Conservation (phyloP, 768 basidiomycete genomes). For the Collybiopsis luxurians region DNA sequence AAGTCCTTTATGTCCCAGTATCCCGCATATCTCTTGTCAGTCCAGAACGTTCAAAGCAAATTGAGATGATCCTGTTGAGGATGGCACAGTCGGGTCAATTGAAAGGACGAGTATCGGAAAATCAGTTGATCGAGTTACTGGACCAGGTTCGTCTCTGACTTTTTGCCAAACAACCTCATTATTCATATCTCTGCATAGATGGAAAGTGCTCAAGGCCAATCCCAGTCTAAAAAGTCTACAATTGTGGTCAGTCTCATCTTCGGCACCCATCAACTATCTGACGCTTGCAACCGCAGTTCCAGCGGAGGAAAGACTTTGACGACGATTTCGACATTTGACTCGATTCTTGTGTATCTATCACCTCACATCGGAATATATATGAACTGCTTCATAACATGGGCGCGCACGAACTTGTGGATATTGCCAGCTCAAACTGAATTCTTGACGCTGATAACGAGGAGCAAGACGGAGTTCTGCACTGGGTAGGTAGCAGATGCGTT, state of each 20-base stretch:
- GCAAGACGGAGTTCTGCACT: too few species aligned
- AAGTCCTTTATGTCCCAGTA: slow-evolving; percentile 40
- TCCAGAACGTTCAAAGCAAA: slow-evolving; percentile 74
- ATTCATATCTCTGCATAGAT: slow-evolving; percentile 34
- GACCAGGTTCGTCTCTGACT: slow-evolving; percentile 64
- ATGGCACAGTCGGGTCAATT: slow-evolving; percentile 87
- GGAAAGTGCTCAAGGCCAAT: slow-evolving; percentile 50
- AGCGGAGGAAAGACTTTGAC: slow-evolving; percentile 63
- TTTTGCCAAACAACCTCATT: neutral
- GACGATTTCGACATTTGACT: slow-evolving; percentile 60
- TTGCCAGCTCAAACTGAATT: too few species aligned
- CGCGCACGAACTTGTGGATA: too few species aligned
- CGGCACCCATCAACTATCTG: neutral
- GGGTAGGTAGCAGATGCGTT: too few species aligned
- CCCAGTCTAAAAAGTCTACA: slow-evolving; percentile 51
- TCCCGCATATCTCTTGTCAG: slow-evolving; percentile 87
- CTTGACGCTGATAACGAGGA: too few species aligned
- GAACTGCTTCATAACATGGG: too few species aligned
- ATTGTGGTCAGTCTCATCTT: slow-evolving; percentile 43
- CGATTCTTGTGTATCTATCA: neutral
- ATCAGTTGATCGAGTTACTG: slow-evolving; percentile 79
- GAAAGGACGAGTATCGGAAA: slow-evolving; percentile 71
- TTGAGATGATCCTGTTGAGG: slow-evolving; percentile 72
- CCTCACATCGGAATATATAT: neutral
- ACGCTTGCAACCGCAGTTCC: slow-evolving; percentile 39